phyloP scores from a whole-genome alignment of 331 rosid genomes.

The Saraca asoca region DNA sequence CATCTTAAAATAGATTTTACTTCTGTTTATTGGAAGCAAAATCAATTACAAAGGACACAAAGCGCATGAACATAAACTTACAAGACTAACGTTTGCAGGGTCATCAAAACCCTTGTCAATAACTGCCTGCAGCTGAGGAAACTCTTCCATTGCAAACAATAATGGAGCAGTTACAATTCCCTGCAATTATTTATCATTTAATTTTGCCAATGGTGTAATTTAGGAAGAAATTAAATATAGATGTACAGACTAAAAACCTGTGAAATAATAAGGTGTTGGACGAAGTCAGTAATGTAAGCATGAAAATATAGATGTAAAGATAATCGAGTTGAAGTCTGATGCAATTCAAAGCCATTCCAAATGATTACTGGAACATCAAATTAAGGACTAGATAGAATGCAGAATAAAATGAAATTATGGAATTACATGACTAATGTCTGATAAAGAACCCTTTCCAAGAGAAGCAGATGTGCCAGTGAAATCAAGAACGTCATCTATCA shows the following conservation, averaged over 20 bases:
- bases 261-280: too few relatives aligned
- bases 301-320: too few relatives aligned
- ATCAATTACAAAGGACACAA: conserved; percentile 6
- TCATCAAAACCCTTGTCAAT: conserved; percentile 78
- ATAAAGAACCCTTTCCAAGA: conserved; percentile 92
- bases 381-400: conserved; percentile 23
- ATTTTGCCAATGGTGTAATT: conserved; percentile 12
- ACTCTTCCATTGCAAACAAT: conserved; percentile 95
- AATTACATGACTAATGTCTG: conserved; percentile 91
- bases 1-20: neutral
- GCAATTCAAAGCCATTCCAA: conserved; percentile 1
- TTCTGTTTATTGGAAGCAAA: conserved; percentile 25
- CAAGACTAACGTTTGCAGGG: conserved; percentile 69
- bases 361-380: conserved; percentile 16
- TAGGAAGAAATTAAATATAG: neutral
- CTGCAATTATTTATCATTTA: conserved; percentile 50
- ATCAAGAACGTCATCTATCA: conserved; percentile 93
- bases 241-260: too few relatives aligned
- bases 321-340: too few relatives aligned
- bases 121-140: conserved; percentile 69
- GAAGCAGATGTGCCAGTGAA: conserved; percentile 91
- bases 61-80: conserved; percentile 47
- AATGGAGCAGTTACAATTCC: conserved; percentile 93
- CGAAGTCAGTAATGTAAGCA: too few relatives aligned
- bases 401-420: conserved; percentile 22